A percentile compares a stretch with the other conserved stretches of the same genome.
Evolutionary conservation across 2,329 filamentous ascomycete genomes (phyloP).

Genomic region (Colletotrichum sp.): DNA sequence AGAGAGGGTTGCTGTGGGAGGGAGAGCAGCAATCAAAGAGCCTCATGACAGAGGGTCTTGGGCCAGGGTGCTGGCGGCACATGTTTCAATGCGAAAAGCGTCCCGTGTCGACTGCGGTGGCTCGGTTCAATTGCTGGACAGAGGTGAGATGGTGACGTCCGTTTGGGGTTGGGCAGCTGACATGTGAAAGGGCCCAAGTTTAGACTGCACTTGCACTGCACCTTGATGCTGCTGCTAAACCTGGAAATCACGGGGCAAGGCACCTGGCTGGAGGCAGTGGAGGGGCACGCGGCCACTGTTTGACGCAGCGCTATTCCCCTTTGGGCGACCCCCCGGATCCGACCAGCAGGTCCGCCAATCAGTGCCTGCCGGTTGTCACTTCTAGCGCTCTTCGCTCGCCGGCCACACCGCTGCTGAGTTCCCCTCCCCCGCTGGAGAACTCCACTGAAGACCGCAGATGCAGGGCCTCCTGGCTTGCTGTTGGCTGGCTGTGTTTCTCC

Average conservation of each 20-base stretch:
- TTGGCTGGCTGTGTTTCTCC: not conserved
- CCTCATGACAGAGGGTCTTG: not conserved
- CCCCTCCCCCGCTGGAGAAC: slow-evolving; percentile 1
- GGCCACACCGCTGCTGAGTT: not conserved
- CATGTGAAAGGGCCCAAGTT: slow-evolving; percentile 17
- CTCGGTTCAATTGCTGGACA: slow-evolving; percentile 21
- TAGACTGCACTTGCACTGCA: not conserved
- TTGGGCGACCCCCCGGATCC: not conserved
- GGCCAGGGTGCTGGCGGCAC: slow-evolving; percentile 13
- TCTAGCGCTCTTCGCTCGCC: not conserved
- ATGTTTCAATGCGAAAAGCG: slow-evolving; percentile 16
- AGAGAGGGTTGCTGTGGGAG: not conserved
- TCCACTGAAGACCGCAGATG: slow-evolving; percentile 7
- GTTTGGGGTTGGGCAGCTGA: slow-evolving; percentile 17
- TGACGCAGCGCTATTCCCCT: not conserved
- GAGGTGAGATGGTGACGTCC: slow-evolving; percentile 19
- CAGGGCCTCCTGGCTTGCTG: not conserved
- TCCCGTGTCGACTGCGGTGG: not conserved
- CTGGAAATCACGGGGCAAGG: not conserved
- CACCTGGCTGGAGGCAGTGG: not conserved
- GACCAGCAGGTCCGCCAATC: slow-evolving; percentile 1
- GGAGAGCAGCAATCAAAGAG: not conserved
- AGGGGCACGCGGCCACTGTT: slow-evolving; percentile 14
- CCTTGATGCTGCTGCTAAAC: not conserved
- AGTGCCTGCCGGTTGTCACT: not conserved